These are phyloP conservation scores for Amanita inopinata DNA, from an alignment of 768 basidiomycete species.

Conservation along the genomic window DNA sequence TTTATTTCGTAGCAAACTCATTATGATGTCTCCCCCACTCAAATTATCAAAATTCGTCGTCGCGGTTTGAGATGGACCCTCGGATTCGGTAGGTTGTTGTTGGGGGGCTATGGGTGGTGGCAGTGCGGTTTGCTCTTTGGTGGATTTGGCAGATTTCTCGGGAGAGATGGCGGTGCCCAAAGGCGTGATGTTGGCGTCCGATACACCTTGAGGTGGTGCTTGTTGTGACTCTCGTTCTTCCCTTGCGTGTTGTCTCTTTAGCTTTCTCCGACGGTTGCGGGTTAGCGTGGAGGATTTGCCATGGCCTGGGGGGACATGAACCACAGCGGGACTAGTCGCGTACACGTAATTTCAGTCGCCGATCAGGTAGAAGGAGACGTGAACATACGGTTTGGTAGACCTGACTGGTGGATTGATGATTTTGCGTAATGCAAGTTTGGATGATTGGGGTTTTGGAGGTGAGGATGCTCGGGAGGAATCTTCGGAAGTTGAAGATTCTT, in stretches of 20 bases:
- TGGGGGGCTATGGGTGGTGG: too few species aligned
- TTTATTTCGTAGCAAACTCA: conserved; percentile 58
- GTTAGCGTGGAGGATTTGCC: conserved; percentile 49
- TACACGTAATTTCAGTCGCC: neutral
- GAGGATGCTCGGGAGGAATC: conserved; percentile 15
- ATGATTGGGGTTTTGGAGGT: conserved; percentile 10
- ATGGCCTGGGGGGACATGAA: conserved; percentile 43
- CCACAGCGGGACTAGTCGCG: neutral
- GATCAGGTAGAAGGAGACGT: neutral
- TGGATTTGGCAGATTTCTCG: neutral
- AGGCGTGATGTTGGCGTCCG: conserved; percentile 35
- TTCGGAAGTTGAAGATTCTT: conserved; percentile 17
- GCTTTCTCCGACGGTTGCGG: conserved; percentile 48
- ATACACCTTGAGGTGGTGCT: conserved; percentile 20
- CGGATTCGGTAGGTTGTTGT: neutral
- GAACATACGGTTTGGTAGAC: neutral
- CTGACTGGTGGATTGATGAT: conserved; percentile 5
- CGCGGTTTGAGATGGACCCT: conserved; percentile 11
- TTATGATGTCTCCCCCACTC: conserved; percentile 23
- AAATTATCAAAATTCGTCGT: conserved; percentile 11
- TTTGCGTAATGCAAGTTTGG: conserved; percentile 11
- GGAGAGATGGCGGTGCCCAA: conserved; percentile 19
- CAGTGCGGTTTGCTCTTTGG: neutral
- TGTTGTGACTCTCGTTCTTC: conserved; percentile 9
- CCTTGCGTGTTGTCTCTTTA: conserved; percentile 25